Conservation (phyloP, 148 eudicot genomes). For the Chenopodium quinoa region DNA sequence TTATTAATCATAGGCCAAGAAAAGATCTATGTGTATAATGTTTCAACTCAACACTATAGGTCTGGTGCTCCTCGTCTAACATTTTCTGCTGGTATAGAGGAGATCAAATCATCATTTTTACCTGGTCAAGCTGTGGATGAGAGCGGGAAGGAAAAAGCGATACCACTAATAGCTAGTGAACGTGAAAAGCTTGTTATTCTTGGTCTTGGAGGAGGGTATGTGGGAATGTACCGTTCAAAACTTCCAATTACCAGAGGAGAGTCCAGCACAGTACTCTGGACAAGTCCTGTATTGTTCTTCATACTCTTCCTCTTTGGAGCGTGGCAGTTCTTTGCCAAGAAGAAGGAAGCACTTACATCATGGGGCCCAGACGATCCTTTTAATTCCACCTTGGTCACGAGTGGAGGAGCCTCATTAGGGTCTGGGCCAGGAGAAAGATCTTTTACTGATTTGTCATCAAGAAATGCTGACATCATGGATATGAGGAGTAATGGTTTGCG, state of each 20-base stretch:
- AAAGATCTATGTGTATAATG: constrained; percentile 72
- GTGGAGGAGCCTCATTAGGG: constrained; percentile 56
- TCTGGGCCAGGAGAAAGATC: constrained; percentile 53
- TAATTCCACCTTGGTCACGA: constrained; percentile 34
- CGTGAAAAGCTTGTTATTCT: constrained; percentile 72
- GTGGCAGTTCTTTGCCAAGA: constrained; percentile 90
- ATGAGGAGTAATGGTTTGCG: constrained; percentile 57
- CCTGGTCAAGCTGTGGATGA: constrained; percentile 34
- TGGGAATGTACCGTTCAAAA: constrained; percentile 76
- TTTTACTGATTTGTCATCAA: constrained; percentile 54
- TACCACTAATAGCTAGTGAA: constrained; percentile 70
- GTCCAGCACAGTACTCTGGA: constrained; percentile 60
- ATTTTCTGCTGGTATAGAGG: constrained; percentile 71
- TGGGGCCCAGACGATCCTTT: constrained; percentile 98
- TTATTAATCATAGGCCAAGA: constrained; percentile 55
- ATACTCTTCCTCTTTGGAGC: constrained; percentile 87
- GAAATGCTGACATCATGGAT: constrained; percentile 60
- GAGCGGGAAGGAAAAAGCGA: constrained; percentile 28
- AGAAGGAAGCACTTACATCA: constrained; percentile 82
- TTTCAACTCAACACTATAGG: constrained; percentile 75
- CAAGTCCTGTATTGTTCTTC: constrained; percentile 78
- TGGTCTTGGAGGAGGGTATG: constrained; percentile 78
- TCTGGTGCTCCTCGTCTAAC: constrained; percentile 62
- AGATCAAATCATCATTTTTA: constrained; percentile 60
- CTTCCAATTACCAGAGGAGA: constrained; percentile 70